Base-by-base conservation (phyloP, 1,284 basidiomycete species). In the Sutorius eximius region DNA sequence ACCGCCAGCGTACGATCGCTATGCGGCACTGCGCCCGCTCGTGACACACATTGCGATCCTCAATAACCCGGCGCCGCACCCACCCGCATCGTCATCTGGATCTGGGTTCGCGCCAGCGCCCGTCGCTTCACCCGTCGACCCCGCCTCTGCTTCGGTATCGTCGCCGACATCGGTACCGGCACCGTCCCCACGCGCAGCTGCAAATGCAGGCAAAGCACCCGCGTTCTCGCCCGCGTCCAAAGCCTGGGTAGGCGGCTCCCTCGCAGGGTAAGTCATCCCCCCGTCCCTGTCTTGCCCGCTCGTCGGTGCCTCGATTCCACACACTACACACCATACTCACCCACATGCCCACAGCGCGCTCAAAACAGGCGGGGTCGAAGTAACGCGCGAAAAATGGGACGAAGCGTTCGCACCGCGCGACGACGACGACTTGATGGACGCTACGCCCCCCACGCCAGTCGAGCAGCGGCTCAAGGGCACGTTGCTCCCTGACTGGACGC, bases 221-320 rank as follows among this genome's bases (percentile, higher is more conserved):
- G 88, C 91, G 0, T 96, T 94, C 73, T 75, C 86, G 7, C 87
- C 93, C 3, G 83, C 85, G 1, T 78, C 85, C 34, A 78, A 95
- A 71, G 81, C 88, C 0, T 98, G 95, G 94, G 85, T 98, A n/a
- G 95, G 95, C 3, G 95, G 92, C 0, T 94, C 91, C 34, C 72
- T 98, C 15, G 91, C 93, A 3, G 95, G 95, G 88, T 93, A 70
- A 61, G 86, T 75, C 45, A 24, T 16, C 24, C 22, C 22, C 22
- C 22, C 22, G 5, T 24, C 22, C 22, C 22, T 24, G n/a, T n/a
- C n/a, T n/a, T n/a, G n/a, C n/a, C n/a, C n/a, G n/a, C n/a, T n/a
- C n/a, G n/a, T n/a, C n/a, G n/a, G n/a, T n/a, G 5, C 22, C 22
- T 24, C 22, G 2, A 5, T 5, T 24, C 22, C 22, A 24, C 22